Percentiles rank a stretch among this genome's conserved stretches.
Conservation (phyloP, 2,329 filamentous ascomycete genomes). For the Beauveria sp. region DNA sequence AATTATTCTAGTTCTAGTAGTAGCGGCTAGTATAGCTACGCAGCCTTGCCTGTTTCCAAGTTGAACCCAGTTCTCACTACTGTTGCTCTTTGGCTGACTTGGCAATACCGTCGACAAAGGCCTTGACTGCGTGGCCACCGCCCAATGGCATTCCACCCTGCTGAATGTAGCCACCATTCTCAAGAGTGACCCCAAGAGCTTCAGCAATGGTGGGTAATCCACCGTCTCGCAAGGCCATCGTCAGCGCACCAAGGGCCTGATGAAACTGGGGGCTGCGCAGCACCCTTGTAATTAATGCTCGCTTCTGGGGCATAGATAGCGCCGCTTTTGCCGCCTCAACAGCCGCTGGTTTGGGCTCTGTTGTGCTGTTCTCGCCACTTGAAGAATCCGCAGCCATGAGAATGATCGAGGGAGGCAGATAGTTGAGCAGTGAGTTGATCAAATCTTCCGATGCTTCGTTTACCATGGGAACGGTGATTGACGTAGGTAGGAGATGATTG, state of each 20-base stretch:
- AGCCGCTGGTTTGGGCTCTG: slow-evolving; percentile 60
- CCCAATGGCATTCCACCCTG: slow-evolving; percentile 77
- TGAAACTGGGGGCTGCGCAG: slow-evolving; percentile 84
- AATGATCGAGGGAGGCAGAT: slow-evolving; percentile 72
- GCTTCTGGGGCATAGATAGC: slow-evolving; percentile 70
- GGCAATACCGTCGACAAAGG: slow-evolving; percentile 85
- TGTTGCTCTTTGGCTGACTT: slow-evolving; percentile 60
- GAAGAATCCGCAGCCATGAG: slow-evolving; percentile 62
- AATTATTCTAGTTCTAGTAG: background rate
- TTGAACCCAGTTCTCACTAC: slow-evolving; percentile 3
- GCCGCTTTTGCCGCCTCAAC: slow-evolving; percentile 67
- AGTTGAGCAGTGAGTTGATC: slow-evolving; percentile 67
- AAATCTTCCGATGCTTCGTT: slow-evolving; percentile 56
- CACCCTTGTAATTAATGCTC: slow-evolving; percentile 69
- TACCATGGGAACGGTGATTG: slow-evolving; percentile 70
- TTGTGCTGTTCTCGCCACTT: slow-evolving; percentile 46
- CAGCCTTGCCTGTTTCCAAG: background rate
- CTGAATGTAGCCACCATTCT: slow-evolving; percentile 75
- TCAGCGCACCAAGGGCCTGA: slow-evolving; percentile 78
- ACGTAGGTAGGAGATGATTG: slow-evolving; percentile 72
- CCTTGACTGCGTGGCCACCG: slow-evolving; percentile 80
- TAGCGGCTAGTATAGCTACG: background rate
- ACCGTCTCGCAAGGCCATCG: slow-evolving; percentile 80
- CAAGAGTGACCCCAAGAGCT: slow-evolving; percentile 70
- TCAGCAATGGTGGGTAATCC: slow-evolving; percentile 85